Evolutionary conservation across 768 basidiomycete genomes (phyloP).

Genomic region (Rhizopogon vulgaris): DNA sequence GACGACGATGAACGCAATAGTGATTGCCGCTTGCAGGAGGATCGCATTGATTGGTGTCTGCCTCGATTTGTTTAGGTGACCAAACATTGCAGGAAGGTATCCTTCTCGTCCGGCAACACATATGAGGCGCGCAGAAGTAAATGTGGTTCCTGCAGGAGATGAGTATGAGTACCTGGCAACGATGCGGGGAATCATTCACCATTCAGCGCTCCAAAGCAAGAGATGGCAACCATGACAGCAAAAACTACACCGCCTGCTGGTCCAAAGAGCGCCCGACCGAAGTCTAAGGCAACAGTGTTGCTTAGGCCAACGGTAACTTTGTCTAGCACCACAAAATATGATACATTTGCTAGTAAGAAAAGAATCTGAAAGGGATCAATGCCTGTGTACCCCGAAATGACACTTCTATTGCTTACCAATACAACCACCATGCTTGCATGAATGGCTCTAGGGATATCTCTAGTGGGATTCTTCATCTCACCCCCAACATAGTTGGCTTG

Average conservation of each 20-base stretch:
- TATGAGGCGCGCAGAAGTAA: slow-evolving; percentile 78
- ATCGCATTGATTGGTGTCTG: slow-evolving; percentile 89
- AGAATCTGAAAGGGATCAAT: slow-evolving; percentile 40
- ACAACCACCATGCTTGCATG: slow-evolving; percentile 88
- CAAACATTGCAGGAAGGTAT: slow-evolving; percentile 81
- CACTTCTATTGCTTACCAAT: slow-evolving; percentile 39
- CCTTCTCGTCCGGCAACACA: slow-evolving; percentile 85
- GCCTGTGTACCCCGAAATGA: slow-evolving; percentile 3
- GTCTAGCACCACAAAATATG: slow-evolving; percentile 93
- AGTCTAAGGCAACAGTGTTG: slow-evolving; percentile 89
- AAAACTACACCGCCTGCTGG: slow-evolving; percentile 82
- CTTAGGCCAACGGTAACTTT: slow-evolving; percentile 68
- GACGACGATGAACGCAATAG: slow-evolving; percentile 71
- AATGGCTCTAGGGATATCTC: slow-evolving; percentile 83
- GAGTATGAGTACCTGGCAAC: slow-evolving; percentile 3
- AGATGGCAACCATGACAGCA: slow-evolving; percentile 87
- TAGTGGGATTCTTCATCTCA: slow-evolving; percentile 76
- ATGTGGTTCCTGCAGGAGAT: slow-evolving; percentile 48
- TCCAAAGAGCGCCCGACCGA: slow-evolving; percentile 82
- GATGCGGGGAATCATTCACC: slow-evolving; percentile 35
- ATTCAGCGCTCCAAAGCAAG: slow-evolving; percentile 93
- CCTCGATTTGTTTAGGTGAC: slow-evolving; percentile 63
- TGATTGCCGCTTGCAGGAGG: slow-evolving; percentile 68
- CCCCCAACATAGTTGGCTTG: slow-evolving; percentile 89
- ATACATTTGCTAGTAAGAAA: slow-evolving; percentile 77